phyloP scores from a whole-genome alignment of 352 stramenopile genomes.

The Stephanocyclus meneghinianus region DNA sequence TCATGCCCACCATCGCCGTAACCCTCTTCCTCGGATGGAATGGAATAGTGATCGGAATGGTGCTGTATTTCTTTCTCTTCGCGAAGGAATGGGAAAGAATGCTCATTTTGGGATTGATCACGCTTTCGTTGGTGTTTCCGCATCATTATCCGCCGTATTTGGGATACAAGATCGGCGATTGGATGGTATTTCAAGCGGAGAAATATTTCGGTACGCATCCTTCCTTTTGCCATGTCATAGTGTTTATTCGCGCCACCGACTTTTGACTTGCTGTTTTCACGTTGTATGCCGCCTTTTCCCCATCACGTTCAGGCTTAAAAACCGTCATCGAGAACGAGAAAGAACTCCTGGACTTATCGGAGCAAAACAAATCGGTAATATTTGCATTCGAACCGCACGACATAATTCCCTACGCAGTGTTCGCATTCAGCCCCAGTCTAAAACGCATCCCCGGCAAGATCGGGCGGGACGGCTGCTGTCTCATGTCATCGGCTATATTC shows the following conservation, averaged over 20 bases:
- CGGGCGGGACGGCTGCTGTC: constrained; percentile 21
- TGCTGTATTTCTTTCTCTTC: constrained; percentile 43
- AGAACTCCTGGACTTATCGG: constrained; percentile 22
- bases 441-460: constrained; percentile 41
- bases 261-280: no score
- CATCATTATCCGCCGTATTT: constrained; percentile 36
- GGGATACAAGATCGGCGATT: constrained; percentile 41
- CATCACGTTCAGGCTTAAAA: constrained; percentile 44
- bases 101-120: constrained; percentile 33
- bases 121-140: constrained; percentile 44
- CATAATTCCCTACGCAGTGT: constrained; percentile 31
- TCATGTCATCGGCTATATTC: constrained; percentile 60
- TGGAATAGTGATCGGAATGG: constrained; percentile 35
- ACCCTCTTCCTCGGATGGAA: constrained; percentile 55
- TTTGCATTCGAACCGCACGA: constrained; percentile 68
- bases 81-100: constrained; percentile 27
- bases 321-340: constrained; percentile 61
- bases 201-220: constrained; percentile 59
- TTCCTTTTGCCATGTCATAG: not conserved
- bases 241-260: no score
- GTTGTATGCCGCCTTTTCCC: not conserved
- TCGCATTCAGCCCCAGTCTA: constrained; percentile 48
- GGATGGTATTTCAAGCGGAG: constrained; percentile 55
- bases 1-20: constrained; percentile 47
- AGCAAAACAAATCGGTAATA: constrained; percentile 52